phyloP scores from a whole-genome alignment of 805 yeast species.

The Spathaspora hagerdaliae region DNA sequence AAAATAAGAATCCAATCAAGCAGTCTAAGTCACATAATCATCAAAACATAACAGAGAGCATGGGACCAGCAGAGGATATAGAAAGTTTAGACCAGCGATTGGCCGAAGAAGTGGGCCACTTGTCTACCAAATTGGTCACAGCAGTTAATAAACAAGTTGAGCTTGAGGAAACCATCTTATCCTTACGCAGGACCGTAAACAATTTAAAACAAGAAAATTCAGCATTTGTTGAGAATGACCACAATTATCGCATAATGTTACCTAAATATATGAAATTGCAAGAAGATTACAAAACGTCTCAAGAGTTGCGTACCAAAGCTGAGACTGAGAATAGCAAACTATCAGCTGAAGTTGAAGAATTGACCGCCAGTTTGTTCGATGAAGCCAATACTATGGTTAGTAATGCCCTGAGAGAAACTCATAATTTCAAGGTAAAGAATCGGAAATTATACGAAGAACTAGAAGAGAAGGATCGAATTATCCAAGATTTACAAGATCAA shows the following conservation, averaged over 20 bases:
- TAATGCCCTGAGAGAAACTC: conserved; percentile 66
- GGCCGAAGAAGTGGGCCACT: conserved; percentile 50
- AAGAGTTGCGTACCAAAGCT: conserved; percentile 39
- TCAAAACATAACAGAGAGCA: too few species aligned
- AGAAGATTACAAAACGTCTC: conserved; percentile 16
- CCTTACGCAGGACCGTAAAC: conserved; percentile 34
- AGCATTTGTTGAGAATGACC: conserved; percentile 15
- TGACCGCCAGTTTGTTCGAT: conserved; percentile 70
- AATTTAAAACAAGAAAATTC: conserved; percentile 20
- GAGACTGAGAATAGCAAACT: conserved; percentile 58
- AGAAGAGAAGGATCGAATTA: conserved; percentile 64
- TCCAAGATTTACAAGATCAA: conserved; percentile 65
- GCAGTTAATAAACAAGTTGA: conserved; percentile 55
- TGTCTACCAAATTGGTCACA: conserved; percentile 59
- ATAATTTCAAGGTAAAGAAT: conserved; percentile 57
- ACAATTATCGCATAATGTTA: conserved; percentile 23
- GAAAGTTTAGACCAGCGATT: conserved; percentile 35
- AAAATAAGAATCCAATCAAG: too few species aligned
- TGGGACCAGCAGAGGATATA: conserved; percentile 8
- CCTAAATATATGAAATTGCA: conserved; percentile 29
- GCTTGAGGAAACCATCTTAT: conserved; percentile 46
- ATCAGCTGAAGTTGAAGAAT: conserved; percentile 73
- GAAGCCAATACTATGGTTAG: conserved; percentile 86
- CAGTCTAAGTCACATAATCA: too few species aligned
- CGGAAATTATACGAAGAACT: conserved; percentile 48